These are phyloP conservation scores for Microdochium bolleyi DNA, from an alignment of 2,329 filamentous ascomycete genomes.

Conservation along the genomic window DNA sequence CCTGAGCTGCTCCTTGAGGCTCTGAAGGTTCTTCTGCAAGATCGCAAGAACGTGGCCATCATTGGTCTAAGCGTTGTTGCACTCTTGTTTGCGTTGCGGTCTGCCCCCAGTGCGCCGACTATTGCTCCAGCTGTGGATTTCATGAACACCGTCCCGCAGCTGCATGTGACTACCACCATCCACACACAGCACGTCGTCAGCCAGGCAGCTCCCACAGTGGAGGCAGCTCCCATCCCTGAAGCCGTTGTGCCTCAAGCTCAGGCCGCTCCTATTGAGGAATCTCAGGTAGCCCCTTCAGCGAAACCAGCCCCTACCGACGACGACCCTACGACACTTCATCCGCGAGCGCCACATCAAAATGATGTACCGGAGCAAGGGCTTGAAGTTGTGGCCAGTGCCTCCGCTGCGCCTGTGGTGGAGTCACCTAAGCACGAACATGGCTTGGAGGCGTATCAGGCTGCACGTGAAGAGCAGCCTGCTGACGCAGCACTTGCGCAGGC, in stretches of 20 bases:
- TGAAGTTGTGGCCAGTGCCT: background rate
- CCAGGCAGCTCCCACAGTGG: background rate
- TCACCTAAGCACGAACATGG: background rate
- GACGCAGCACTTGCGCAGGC: background rate
- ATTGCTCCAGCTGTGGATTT: constrained; percentile 20
- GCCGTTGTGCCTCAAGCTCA: no score
- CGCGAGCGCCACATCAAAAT: background rate
- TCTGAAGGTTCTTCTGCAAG: constrained; percentile 43
- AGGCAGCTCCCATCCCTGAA: constrained; percentile 4
- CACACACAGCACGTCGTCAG: constrained; percentile 10
- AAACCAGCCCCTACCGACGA: constrained; percentile 1
- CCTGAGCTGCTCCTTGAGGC: constrained; percentile 47
- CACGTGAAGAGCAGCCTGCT: background rate
- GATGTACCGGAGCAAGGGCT: background rate
- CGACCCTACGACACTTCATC: background rate
- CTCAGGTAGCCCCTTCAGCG: no score
- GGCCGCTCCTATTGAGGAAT: no score
- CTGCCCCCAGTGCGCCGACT: constrained; percentile 14
- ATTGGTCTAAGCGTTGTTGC: constrained; percentile 44
- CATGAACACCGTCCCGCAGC: constrained; percentile 3
- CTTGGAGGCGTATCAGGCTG: background rate
- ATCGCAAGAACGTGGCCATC: constrained; percentile 54
- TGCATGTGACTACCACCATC: constrained; percentile 13
- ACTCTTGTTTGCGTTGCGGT: constrained; percentile 36
- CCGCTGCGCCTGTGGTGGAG: constrained; percentile 4